These are phyloP conservation scores for Rhexocercosporidium sp. DNA, from an alignment of 2,329 filamentous ascomycete species.

Conservation along the genomic window DNA sequence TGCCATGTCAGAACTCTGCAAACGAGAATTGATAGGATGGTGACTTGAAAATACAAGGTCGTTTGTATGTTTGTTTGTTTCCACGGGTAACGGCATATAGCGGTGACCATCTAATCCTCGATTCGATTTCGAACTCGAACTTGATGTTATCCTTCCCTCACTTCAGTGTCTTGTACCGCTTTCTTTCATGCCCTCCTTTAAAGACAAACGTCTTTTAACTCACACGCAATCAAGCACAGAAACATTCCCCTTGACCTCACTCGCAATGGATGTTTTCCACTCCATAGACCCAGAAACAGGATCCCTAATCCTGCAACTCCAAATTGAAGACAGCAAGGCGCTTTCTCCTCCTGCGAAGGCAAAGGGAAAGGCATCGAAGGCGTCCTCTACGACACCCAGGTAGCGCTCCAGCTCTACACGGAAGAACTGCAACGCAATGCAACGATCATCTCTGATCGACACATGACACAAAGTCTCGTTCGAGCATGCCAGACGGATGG, in stretches of 20 bases:
- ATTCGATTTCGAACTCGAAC: background rate
- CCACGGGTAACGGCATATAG: background rate
- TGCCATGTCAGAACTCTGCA: background rate
- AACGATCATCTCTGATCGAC: constrained; percentile 15
- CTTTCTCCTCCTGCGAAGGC: constrained; percentile 24
- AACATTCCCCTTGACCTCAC: background rate
- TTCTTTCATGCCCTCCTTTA: background rate
- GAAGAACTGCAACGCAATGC: constrained; percentile 22
- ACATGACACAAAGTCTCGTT: constrained; percentile 35
- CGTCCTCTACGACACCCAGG: constrained; percentile 11
- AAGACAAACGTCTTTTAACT: too few species aligned
- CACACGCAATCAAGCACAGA: too few species aligned
- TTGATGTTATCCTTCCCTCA: background rate
- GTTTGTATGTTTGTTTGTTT: background rate
- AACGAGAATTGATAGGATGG: background rate
- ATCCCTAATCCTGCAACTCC: constrained; percentile 33
- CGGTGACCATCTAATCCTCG: background rate
- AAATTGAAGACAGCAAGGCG: constrained; percentile 31
- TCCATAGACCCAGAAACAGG: constrained; percentile 30
- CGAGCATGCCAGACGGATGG: constrained; percentile 33
- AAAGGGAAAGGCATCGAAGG: constrained; percentile 21
- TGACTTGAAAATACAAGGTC: background rate
- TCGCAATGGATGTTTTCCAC: constrained; percentile 8
- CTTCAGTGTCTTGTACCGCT: background rate
- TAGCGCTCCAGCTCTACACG: constrained; percentile 20